Evolutionary conservation across 1,284 basidiomycete genomes (phyloP), one percentile per base, ranked within the genome.

Genomic region (Cutaneotrichosporon curvatum): DNA sequence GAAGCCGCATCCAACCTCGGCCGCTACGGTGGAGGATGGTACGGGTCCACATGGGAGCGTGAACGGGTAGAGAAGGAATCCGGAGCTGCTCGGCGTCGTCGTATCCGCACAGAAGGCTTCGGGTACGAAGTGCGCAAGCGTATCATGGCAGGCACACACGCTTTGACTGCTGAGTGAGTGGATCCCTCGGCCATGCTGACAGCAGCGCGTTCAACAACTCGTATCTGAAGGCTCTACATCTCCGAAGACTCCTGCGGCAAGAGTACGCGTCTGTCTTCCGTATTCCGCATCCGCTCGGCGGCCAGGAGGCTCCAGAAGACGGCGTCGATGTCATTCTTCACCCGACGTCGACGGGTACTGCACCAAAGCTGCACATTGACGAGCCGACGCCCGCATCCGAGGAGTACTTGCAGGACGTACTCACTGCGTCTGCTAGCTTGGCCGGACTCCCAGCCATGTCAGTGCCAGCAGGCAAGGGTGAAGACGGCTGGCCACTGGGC

Each of bases 1-100:
- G 95, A 98, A 65, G 94, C 92, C 0, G 87, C 87, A 56, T 92
- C 87, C 56, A 96, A 95, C 63, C 74, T 98, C 33, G 89, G 87
- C 1, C 77, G 90, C 30, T 98, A 85, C 67, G 89, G 94, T 43
- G 94, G 94, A 0, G 78, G 94, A 0, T 73, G 75, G 54, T 80
- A 71, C 53, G 78, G 78, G 12, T 45, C 38, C 45, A 12, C 19
- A n/a, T 45, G 43, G 82, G 82, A 32, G 52, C 73, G 14, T 75
- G 77, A 35, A 73, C 74, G 2, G 67, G 70, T 2, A 77, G 70
- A 1, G 65, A 4, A 72, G 78, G 73, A 51, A 73, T 56, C 50
- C 39, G 65, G 63, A 78, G 7, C 70, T 74, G 55, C 80, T 77
- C 19, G 80, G 83, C 4, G 73, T 67, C 43, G 82, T 78, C 48